Evolutionary conservation across 805 yeast genomes (phyloP), one percentile per base, ranked within the genome.

Genomic region (Candida morakotiae): DNA sequence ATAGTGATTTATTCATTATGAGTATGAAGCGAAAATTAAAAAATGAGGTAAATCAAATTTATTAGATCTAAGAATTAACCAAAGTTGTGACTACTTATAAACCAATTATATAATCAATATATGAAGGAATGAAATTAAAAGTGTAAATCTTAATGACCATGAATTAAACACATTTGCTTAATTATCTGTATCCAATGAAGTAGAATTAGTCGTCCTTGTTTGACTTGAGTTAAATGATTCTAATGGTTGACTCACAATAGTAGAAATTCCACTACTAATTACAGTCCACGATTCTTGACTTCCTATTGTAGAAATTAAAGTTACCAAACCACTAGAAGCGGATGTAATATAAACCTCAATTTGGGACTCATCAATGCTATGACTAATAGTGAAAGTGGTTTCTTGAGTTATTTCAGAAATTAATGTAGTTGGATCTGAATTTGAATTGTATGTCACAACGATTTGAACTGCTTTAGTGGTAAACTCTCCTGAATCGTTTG

Each of bases 1-100:
- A 62, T 35, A 58, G 56, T 44, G 71, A 65, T 42, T 52, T 60
- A 39, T 64, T 58, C 41, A 42, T 63, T 17, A 55, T 59, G 13
- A 28, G 24, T n/a, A 27, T 20, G 25, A 37, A 39, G 10, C 16
- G 18, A 56, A 54, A 32, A 50, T 50, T 18, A 60, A 56, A 39
- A 59, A 60, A 2, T 66, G 73, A 71, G 71, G 71, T 23, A 72
- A 66, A 49, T 60, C 64, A 24, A 59, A 59, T 37, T 43, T 69
- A 31, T 64, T n/a, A n/a, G n/a, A n/a, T n/a, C n/a, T n/a, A n/a
- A n/a, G n/a, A n/a, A n/a, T n/a, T n/a, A n/a, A n/a, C n/a, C n/a
- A n/a, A n/a, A n/a, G n/a, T n/a, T n/a, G 54, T 67, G 17, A 67
- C 71, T 3, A 50, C 68, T 8, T 68, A 59, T 43, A 68, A 42